Conservation (phyloP, 805 yeast species). For the Saccharomycopsis babjevae region DNA sequence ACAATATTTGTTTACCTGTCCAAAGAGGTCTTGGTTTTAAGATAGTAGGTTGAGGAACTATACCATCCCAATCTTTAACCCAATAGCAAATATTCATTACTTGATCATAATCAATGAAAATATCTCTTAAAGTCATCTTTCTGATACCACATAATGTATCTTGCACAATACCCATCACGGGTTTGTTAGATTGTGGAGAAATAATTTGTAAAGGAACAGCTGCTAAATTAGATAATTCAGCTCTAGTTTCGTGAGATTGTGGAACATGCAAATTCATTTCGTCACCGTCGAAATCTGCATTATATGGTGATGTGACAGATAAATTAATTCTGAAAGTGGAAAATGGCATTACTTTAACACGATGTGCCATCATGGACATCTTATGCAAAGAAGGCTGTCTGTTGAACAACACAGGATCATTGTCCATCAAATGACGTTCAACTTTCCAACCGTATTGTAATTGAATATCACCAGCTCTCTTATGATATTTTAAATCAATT, state of each 20-base stretch:
- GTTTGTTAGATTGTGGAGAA: conserved; percentile 96
- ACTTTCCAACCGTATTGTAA: conserved; percentile 99
- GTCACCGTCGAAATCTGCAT: conserved; percentile 99
- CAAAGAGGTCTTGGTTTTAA: conserved; percentile 91
- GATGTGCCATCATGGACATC: conserved; percentile 99
- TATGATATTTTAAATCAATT: conserved; percentile 92
- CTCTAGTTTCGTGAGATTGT: conserved; percentile 95
- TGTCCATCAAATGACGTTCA: conserved; percentile 95
- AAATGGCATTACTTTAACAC: conserved; percentile 97
- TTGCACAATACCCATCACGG: conserved; percentile 99
- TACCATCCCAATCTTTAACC: conserved; percentile 99
- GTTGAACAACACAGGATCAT: conserved; percentile 94
- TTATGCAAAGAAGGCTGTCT: conserved; percentile 99
- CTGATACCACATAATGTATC: conserved; percentile 96
- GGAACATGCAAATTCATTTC: conserved; percentile 99
- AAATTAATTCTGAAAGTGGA: conserved; percentile 93
- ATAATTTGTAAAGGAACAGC: conserved; percentile 97
- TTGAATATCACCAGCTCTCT: conserved; percentile 96
- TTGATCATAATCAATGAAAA: conserved; percentile 80
- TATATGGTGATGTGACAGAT: conserved; percentile 98
- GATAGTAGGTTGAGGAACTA: conserved; percentile 90
- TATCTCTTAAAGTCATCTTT: conserved; percentile 88
- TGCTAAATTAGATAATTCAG: conserved; percentile 88
- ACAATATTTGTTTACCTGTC: conserved; percentile 93
- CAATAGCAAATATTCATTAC: conserved; percentile 95